Evolutionary conservation across 805 yeast genomes (phyloP).

Genomic region (Lipomyces sp.): DNA sequence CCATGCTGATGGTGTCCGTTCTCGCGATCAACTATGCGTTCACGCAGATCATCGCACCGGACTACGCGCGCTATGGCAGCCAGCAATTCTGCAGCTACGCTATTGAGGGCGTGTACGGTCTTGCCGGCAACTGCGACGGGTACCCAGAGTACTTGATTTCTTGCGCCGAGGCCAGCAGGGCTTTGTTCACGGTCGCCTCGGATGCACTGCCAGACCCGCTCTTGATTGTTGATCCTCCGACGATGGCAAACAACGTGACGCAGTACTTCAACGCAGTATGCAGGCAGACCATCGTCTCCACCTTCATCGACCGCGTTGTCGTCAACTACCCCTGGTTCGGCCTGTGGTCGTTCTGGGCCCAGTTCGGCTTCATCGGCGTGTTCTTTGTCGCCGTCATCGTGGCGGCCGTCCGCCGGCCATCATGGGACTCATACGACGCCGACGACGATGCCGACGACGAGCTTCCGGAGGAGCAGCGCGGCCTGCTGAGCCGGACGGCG

Average conservation of each 20-base stretch:
- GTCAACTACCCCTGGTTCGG: constrained; percentile 31
- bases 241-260: constrained; percentile 7
- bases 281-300: constrained; percentile 27
- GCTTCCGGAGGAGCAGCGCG: constrained; percentile 20
- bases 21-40: constrained; percentile 28
- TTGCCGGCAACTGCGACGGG: constrained; percentile 25
- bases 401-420: constrained; percentile 22
- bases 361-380: constrained; percentile 26
- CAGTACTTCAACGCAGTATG: constrained; percentile 24
- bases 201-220: constrained; percentile 3
- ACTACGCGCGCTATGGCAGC: constrained; percentile 28
- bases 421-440: constrained; percentile 24
- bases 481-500: constrained; percentile 21
- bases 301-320: constrained; percentile 27
- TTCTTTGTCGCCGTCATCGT: constrained; percentile 22
- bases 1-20: constrained; percentile 28
- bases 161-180: constrained; percentile 25
- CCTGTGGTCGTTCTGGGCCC: constrained; percentile 29
- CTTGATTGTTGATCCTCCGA: constrained; percentile 8
- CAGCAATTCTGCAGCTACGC: constrained; percentile 26
- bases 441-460: constrained; percentile 22
- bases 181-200: constrained; percentile 11
- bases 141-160: constrained; percentile 23
- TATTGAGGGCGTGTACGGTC: constrained; percentile 26
- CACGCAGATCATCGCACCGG: constrained; percentile 29